Base-by-base conservation (phyloP, 2,329 filamentous ascomycete species). In the Fusarium abutilonis region DNA sequence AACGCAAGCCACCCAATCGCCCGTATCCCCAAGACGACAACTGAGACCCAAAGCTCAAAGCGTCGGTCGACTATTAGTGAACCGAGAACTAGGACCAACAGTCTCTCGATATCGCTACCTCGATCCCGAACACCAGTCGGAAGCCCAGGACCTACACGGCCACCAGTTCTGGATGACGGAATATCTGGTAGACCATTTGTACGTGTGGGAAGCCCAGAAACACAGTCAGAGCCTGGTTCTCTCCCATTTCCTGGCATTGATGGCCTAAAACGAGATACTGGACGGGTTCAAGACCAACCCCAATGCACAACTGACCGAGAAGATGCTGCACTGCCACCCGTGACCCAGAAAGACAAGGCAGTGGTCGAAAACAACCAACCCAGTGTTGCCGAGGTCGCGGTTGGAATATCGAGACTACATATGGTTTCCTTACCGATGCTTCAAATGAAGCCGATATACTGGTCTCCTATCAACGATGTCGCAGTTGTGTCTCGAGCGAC, bases 401-500 rank as follows among this genome's bases (percentile, higher is more conserved):
- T 98, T 1, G 95, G 95, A 0, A 82, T 95, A 6, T 96, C 93
- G n/a, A 86, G 93, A 64, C 80, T 99, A 55, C 94, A 99, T 73
- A 85, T 93, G 70, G 94, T 98, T 2, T 88, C 91, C 55, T 82
- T 98, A 67, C 93, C 94, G 19, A 85, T 85, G 49, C 78, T 96
- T 31, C 83, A 91, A 70, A 96, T 99, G 93, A 92, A 93, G 74
- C 95, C 95, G 0, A 97, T 98, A 57, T 99, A 99, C 74, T 99
- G 95, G 95, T 93, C 90, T 15, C 94, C 95, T 8, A 84, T 98
- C 29, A 93, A 96, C 69, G 95, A 98, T 71, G 85, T 96, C 29
- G 89, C 92, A 7, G 82, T 88, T 32, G 93, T 98, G 2, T 83
- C 90, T 54, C 84, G 95, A 64, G 93, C 91, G 1, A 98, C 94